These are phyloP conservation scores for Solanum gandarillasii DNA, from an alignment of 257 asterid species.

Conservation along the genomic window DNA sequence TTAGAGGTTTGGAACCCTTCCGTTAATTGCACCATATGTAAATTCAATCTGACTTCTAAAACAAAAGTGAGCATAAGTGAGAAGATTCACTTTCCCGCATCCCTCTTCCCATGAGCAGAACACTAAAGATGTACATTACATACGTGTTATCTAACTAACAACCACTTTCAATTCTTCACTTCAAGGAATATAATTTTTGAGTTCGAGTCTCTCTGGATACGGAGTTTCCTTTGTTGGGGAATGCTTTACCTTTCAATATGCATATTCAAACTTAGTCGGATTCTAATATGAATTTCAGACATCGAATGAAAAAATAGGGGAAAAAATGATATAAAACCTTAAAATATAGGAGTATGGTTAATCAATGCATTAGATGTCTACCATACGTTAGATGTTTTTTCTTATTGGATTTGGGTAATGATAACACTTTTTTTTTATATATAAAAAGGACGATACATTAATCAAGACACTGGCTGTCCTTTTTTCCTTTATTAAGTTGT, in stretches of 20 bases:
- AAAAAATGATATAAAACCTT: too few species aligned
- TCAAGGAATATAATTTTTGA: not conserved
- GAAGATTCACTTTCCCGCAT: too few species aligned
- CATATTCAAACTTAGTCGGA: too few species aligned
- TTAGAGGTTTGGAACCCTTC: not conserved
- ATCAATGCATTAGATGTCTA: not conserved
- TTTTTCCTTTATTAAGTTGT: not conserved
- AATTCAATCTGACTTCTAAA: not conserved
- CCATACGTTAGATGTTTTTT: not conserved
- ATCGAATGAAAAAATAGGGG: not conserved
- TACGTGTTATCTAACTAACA: too few species aligned
- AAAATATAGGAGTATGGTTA: too few species aligned
- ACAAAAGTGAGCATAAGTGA: not conserved
- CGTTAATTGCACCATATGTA: fast-evolving
- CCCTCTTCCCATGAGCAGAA: too few species aligned
- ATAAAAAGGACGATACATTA: not conserved
- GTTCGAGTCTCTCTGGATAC: not conserved
- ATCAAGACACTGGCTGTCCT: not conserved
- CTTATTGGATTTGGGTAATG: not conserved
- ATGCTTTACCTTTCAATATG: too few species aligned
- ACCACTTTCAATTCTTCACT: too few species aligned
- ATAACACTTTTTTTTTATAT: too few species aligned
- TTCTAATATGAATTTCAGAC: fast-evolving
- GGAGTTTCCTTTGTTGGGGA: not conserved
- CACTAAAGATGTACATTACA: not conserved